Conservation (phyloP, 1,139 yeast species). For the Kodamaea ohmeri region DNA sequence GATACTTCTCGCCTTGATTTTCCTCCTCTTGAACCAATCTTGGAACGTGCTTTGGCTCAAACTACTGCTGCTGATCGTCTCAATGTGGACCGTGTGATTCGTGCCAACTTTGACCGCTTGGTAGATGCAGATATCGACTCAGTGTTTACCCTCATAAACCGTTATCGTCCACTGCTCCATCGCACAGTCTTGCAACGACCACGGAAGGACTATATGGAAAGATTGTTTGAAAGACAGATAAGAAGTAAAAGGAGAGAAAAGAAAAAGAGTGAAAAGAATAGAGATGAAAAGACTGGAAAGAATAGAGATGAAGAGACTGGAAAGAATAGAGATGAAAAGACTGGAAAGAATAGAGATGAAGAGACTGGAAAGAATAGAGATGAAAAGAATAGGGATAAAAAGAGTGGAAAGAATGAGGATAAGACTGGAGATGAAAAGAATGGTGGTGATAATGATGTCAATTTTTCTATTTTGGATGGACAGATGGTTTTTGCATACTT, state of each 20-base stretch:
- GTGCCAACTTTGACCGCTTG: constrained; percentile 36
- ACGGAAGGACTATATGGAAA: constrained; percentile 27
- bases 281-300: no score
- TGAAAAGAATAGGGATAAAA: no score
- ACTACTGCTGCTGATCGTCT: constrained; percentile 31
- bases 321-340: no score
- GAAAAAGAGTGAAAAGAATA: not conserved
- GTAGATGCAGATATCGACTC: constrained; percentile 32
- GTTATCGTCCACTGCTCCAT: constrained; percentile 40
- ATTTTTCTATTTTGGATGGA: not conserved
- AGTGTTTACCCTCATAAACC: constrained; percentile 37
- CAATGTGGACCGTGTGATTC: constrained; percentile 34
- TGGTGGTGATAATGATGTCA: not conserved
- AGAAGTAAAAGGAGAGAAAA: not conserved
- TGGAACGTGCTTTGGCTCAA: constrained; percentile 40
- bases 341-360: no score
- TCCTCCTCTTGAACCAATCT: no score
- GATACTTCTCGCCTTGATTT: no score
- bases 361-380: no score
- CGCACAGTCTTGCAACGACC: constrained; percentile 26
- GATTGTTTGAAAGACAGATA: constrained; percentile 15
- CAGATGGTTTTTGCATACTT: constrained; percentile 30
- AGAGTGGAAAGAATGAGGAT: no score
- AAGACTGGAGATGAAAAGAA: no score
- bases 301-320: no score